Evolutionary conservation across 176 grass and related monocot genomes (phyloP), one percentile per base, ranked within the genome.

Genomic region (Guadua angustifolia): DNA sequence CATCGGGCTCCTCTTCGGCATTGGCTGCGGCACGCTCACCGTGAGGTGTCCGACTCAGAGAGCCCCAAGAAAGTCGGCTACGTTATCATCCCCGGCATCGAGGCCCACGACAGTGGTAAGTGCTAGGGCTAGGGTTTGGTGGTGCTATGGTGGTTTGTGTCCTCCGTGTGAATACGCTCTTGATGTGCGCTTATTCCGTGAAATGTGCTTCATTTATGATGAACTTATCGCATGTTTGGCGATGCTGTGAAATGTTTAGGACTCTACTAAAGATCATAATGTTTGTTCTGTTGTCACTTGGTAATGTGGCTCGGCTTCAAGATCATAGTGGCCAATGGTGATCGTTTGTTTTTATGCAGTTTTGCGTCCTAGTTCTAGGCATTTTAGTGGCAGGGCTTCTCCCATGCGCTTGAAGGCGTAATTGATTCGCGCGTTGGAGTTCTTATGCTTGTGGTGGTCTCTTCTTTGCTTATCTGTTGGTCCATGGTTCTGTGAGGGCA

Each of bases 51-150:
- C 26, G 71, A 90, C 67, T 83, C 79, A 35, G 86, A 88, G 53
- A 89, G 86, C 87, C 89, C 89, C 11, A 98, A 92, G 85, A 98
- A 98, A 79, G 87, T 85, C 10, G 87, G 82, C 21, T 92, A 93
- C 57, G 83, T 88, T 84, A 62, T 88, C 81, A 91, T 95, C 86
- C 85, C 82, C 74, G 13, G 65, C 74, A 44, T 83, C 43, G 61
- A 92, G 47, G 76, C 46, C 44, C 62, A 81, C 72, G 82, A 78
- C 44, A 72, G 79, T 35, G 91, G 86, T 84, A 93, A 88, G 81
- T 91, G 93, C 80, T 92, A 98, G 87, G 50, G 52, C 55, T 80
- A 39, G 83, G 79, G 66, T 85, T 89, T 89, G 59, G 50, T 58
- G 21, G 24, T 25, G 58, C n/a, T n/a, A n/a, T n/a, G n/a, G n/a